phyloP scores from a whole-genome alignment of 2,329 filamentous ascomycete species.

The Talaromyces marneffei region DNA sequence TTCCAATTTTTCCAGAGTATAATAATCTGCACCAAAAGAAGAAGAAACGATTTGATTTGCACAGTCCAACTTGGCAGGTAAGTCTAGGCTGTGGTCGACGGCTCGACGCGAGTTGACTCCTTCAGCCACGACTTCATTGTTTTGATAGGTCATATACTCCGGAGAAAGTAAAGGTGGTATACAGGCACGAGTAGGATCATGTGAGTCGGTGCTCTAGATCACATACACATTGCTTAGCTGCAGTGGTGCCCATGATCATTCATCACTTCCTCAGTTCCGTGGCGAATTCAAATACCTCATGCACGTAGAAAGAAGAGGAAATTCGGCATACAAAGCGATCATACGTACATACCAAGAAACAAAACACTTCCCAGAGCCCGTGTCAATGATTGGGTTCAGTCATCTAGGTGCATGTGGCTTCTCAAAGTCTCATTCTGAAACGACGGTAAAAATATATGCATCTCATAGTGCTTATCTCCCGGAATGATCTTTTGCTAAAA shows the following conservation, averaged over 20 bases:
- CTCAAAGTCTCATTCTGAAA: constrained; percentile 10
- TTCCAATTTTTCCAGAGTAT: not conserved
- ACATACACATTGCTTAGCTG: not conserved
- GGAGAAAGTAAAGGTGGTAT: not conserved
- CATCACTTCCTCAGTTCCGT: not conserved
- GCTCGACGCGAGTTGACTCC: not conserved
- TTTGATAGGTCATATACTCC: not conserved
- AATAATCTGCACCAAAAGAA: not conserved
- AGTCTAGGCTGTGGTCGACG: not conserved
- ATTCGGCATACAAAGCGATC: not conserved
- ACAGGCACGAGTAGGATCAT: not conserved
- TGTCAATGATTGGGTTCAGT: not conserved
- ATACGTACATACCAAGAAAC: not conserved
- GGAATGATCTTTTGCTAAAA: not conserved
- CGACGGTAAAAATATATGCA: not conserved
- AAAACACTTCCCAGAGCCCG: not conserved
- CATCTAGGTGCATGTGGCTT: not conserved
- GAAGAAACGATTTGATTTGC: not conserved
- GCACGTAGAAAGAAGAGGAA: not conserved
- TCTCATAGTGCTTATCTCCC: not conserved
- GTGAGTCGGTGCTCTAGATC: not conserved
- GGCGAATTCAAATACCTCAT: not conserved
- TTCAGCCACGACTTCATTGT: not conserved
- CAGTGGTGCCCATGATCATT: not conserved
- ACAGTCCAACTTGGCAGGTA: not conserved